Evolutionary conservation across 768 basidiomycete genomes (phyloP).

Genomic region (Tricholomella constricta): DNA sequence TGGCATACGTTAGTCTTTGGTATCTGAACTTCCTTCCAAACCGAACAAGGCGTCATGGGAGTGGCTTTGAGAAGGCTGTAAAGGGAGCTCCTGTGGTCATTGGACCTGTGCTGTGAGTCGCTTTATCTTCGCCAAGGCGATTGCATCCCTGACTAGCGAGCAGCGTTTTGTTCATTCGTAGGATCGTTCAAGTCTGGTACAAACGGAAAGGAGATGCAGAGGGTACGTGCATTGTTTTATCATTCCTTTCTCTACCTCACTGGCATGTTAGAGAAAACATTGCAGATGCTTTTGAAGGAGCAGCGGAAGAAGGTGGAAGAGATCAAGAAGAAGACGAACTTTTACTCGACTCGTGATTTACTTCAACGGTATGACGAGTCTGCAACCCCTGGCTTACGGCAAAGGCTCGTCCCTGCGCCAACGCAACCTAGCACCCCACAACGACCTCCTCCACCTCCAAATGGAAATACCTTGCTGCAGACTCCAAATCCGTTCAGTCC

Average conservation of each 20-base stretch:
- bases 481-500: conserved; percentile 8
- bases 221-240: conserved; percentile 46
- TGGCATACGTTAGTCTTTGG: conserved; percentile 72
- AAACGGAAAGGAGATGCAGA: conserved; percentile 76
- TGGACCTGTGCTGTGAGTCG: conserved; percentile 78
- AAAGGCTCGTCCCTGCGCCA: conserved; percentile 31
- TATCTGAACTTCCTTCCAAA: conserved; percentile 60
- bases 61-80: conserved; percentile 42
- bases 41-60: conserved; percentile 30
- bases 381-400: conserved; percentile 43
- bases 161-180: conserved; percentile 74
- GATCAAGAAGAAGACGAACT: conserved; percentile 97
- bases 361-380: conserved; percentile 87
- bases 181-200: conserved; percentile 87
- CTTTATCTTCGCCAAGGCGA: neutral
- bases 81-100: conserved; percentile 62
- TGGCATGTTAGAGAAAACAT: conserved; percentile 64
- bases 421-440: conserved; percentile 25
- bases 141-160: conserved; percentile 7
- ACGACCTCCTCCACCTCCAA: conserved; percentile 28
- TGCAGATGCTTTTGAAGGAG: conserved; percentile 71
- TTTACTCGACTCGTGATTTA: conserved; percentile 87
- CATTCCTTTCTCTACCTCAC: neutral
- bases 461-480: conserved; percentile 7
- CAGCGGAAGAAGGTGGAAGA: conserved; percentile 90